Evolutionary conservation across 345 rosid genomes (phyloP), one percentile per base, ranked within the genome.

Genomic region (Dimocarpus longan): DNA sequence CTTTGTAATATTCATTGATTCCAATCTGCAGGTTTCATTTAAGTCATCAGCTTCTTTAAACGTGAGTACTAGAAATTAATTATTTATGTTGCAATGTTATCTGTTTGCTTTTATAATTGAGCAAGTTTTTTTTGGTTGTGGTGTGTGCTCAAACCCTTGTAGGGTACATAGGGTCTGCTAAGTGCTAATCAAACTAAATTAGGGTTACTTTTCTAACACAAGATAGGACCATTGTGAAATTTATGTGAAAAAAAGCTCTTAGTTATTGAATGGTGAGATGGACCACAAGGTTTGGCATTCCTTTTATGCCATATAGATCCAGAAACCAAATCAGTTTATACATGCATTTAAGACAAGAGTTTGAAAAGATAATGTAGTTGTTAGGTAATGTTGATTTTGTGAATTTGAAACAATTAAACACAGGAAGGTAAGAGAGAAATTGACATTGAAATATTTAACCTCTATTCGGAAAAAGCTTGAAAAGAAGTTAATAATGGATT

Each of bases 221-320:
- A 13, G 70, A 21, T 13, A 67, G 42, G 10, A 39, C 44, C 73
- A 76, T 19, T 37, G 5, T 54, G 12, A 66, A 42, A 11, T 21
- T 9, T 19, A 50, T 76, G 7, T 32, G 19, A 24, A 75, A 12
- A 28, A 7, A 82, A 75, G 21, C 69, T 75, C 56, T 52, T 16
- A 32, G 76, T 57, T 44, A 66, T 59, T 75, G 32, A 71, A 75
- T 70, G 64, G 2, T n/a, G 71, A 19, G 10, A 83, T 79, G 86
- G 88, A 86, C 86, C 88, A 79, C 88, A 26, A 46, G 16, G 5
- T 10, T 8, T 44, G 39, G 24, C 64, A 65, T 44, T 71, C 22
- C 44, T 64, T 52, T 39, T 70, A 44, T 21, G 8, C 7, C 13
- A 9, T 32, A 79, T 48, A 65, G 37, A 54, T 66, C 7, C 74